phyloP scores from a whole-genome alignment of 2,329 filamentous ascomycete species.

The Ceratocystis harringtonii region DNA sequence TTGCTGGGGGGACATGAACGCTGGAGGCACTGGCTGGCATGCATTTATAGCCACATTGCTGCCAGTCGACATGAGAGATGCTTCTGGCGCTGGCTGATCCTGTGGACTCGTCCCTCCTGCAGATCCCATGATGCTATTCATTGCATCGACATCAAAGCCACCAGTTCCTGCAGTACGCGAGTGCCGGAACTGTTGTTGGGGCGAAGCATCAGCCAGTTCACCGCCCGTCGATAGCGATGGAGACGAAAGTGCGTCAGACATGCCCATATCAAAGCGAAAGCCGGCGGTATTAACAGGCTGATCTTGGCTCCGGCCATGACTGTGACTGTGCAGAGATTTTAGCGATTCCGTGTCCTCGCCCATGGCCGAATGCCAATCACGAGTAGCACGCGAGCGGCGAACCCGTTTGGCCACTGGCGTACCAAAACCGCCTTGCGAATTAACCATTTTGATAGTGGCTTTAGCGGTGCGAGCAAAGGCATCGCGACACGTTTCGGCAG shows the following conservation, averaged over 20 bases:
- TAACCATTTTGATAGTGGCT: slow-evolving; percentile 88
- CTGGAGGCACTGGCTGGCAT: background rate
- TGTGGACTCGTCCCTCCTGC: background rate
- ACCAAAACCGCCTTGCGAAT: slow-evolving; percentile 72
- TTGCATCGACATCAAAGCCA: slow-evolving; percentile 3
- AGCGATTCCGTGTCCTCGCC: slow-evolving; percentile 20
- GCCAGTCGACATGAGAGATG: background rate
- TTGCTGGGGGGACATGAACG: background rate
- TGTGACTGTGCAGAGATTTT: slow-evolving; percentile 15
- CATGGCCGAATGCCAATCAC: slow-evolving; percentile 23
- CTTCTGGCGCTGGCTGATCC: background rate
- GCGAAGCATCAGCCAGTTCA: slow-evolving; percentile 27
- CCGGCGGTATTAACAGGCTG: background rate
- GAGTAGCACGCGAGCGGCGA: slow-evolving; percentile 19
- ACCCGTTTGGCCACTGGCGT: slow-evolving; percentile 22
- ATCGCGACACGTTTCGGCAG: slow-evolving; percentile 84
- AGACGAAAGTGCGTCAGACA: slow-evolving; percentile 30
- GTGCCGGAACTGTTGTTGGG: slow-evolving; percentile 23
- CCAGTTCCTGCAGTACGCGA: background rate
- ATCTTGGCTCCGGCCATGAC: background rate
- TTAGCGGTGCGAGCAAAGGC: slow-evolving; percentile 92
- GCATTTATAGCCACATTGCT: background rate
- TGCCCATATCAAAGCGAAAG: slow-evolving; percentile 25
- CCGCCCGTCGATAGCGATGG: slow-evolving; percentile 27
- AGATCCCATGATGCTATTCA: background rate